phyloP scores from a whole-genome alignment of 139 green algal species.

The Edaphochlamys debaryana region DNA sequence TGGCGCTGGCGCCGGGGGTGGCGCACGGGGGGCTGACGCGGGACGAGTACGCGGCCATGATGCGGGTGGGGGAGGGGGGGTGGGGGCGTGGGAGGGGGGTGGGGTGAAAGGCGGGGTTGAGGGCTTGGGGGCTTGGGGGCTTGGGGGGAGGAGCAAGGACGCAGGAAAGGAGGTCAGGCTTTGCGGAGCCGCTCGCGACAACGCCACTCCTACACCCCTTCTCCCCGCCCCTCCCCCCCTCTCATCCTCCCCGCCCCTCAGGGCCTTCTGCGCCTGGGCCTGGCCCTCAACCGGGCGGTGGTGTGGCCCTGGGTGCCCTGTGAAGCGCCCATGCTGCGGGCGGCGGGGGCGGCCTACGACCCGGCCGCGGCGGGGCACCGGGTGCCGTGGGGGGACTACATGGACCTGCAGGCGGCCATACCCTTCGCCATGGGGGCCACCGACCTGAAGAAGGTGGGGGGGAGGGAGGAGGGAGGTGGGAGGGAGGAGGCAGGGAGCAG shows the following conservation, averaged over 20 bases:
- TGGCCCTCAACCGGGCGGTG: conserved; percentile 24
- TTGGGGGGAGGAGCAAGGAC: no score
- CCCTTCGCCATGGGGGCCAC: no score
- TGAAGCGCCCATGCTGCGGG: conserved; percentile 26
- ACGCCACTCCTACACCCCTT: no score
- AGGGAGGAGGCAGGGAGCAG: no score
- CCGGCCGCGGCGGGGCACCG: conserved; percentile 15
- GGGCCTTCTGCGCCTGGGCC: conserved; percentile 25
- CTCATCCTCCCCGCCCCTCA: not conserved
- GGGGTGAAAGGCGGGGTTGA: no score
- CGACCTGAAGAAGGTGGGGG: no score
- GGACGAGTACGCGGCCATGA: not conserved
- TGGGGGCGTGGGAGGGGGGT: not conserved
- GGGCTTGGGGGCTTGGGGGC: no score
- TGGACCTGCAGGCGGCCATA: not conserved
- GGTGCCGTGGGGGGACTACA: conserved; percentile 23
- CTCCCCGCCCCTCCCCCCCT: not conserved
- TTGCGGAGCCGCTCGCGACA: no score
- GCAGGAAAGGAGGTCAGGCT: no score
- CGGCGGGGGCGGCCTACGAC: conserved; percentile 1
- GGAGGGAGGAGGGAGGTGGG: no score
- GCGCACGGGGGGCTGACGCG: not conserved
- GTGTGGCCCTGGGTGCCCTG: conserved; percentile 44
- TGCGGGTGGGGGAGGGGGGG: conserved; percentile 5
- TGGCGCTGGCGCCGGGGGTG: conserved; percentile 24